Conservation (phyloP, 2,329 filamentous ascomycete species). For the Penicillium paneum region DNA sequence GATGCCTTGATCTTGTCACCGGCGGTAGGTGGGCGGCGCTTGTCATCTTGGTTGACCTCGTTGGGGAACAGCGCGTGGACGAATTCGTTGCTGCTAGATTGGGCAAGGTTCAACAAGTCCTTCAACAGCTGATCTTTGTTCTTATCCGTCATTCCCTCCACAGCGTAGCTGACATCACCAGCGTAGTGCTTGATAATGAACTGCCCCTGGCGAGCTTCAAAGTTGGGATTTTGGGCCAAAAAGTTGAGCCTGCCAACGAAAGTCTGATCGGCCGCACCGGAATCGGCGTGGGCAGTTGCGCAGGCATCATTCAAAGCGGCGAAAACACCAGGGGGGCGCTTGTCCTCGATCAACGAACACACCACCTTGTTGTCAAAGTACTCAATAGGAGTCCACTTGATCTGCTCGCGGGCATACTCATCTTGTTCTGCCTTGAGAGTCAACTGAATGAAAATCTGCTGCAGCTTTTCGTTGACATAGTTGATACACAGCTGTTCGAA, state of each 20-base stretch:
- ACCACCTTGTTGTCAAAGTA: conserved; percentile 99
- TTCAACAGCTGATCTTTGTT: conserved; percentile 98
- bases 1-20: conserved; percentile 95
- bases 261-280: conserved; percentile 87
- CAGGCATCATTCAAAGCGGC: conserved; percentile 96
- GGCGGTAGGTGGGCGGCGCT: conserved; percentile 86
- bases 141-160: conserved; percentile 98
- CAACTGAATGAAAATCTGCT: conserved; percentile 98
- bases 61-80: conserved; percentile 86
- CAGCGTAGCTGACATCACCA: conserved; percentile 89
- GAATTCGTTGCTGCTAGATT: conserved; percentile 78
- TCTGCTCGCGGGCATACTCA: conserved; percentile 92
- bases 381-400: conserved; percentile 97
- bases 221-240: conserved; percentile 80
- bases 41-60: conserved; percentile 92
- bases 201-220: conserved; percentile 86
- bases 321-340: conserved; percentile 85
- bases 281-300: conserved; percentile 96
- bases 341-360: conserved; percentile 92
- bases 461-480: conserved; percentile 98
- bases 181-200: conserved; percentile 99
- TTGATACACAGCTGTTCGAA: conserved; percentile 99
- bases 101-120: conserved; percentile 83
- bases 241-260: conserved; percentile 92
- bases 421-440: conserved; percentile 97